Percentiles rank a stretch among this genome's conserved stretches.
phyloP scores from a whole-genome alignment of 352 stramenopile genomes.

The Discostella stelligera region DNA sequence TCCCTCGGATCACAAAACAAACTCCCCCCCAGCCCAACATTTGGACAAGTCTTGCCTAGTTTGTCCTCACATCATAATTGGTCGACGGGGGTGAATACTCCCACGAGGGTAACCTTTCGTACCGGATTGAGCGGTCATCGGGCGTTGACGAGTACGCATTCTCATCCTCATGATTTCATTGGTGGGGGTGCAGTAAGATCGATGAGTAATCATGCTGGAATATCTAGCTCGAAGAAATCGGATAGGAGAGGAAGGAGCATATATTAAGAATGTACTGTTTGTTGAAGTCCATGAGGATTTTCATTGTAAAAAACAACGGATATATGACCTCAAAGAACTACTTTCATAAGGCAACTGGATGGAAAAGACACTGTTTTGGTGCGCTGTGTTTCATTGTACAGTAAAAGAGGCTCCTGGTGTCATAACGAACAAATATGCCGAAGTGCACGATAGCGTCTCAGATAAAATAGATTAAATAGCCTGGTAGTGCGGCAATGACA shows the following conservation, averaged over 20 bases:
- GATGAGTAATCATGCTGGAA: conserved; percentile 51
- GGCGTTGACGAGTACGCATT: conserved; percentile 54
- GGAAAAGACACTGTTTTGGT: background rate
- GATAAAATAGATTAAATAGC: background rate
- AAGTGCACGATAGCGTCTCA: background rate
- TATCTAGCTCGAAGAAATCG: conserved; percentile 30
- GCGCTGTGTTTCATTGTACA: background rate
- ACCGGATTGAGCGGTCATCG: conserved; percentile 74
- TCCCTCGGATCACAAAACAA: conserved; percentile 1
- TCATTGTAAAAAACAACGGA: background rate
- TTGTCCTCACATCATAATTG: background rate
- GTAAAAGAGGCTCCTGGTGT: background rate
- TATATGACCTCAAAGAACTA: background rate
- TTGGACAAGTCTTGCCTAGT: conserved; percentile 6
- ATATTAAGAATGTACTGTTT: conserved; percentile 14
- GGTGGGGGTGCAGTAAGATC: background rate
- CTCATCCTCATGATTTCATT: conserved; percentile 54
- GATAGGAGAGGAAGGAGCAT: conserved; percentile 30
- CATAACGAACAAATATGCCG: background rate
- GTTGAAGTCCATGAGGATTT: too few species aligned
- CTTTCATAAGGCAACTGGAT: background rate
- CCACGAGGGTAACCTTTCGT: conserved; percentile 69
- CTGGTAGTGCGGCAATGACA: background rate
- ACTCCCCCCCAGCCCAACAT: conserved; percentile 19
- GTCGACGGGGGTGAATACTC: conserved; percentile 19